Conservation (phyloP, 139 green algal species). For the Chlamydomonas schloesseri region DNA sequence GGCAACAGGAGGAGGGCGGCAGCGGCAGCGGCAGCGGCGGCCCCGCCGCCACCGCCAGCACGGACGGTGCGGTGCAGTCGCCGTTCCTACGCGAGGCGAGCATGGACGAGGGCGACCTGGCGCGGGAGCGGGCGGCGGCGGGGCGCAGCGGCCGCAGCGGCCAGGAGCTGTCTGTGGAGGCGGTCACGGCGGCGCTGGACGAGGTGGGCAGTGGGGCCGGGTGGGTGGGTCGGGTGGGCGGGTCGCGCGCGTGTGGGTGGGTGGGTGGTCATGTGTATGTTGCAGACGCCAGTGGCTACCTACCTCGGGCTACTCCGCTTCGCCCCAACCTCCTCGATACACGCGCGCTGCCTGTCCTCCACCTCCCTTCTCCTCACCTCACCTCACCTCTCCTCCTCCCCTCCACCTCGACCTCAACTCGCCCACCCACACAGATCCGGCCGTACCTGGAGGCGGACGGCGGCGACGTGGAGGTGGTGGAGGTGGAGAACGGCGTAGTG, state of each 20-base stretch:
- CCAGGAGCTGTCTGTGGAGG: constrained; percentile 58
- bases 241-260: too few species aligned
- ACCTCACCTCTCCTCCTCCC: background rate
- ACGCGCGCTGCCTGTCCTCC: too few species aligned
- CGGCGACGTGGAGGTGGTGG: constrained; percentile 92
- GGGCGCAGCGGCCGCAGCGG: background rate
- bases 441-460: constrained; percentile 96
- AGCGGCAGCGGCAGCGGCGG: background rate
- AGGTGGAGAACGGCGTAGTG: constrained; percentile 82
- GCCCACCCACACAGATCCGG: constrained; percentile 62
- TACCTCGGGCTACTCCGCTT: too few species aligned
- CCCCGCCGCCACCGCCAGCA: background rate
- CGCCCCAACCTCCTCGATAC: too few species aligned
- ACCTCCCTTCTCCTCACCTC: too few species aligned
- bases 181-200: constrained; percentile 79
- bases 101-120: background rate
- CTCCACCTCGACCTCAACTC: background rate
- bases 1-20: background rate
- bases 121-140: background rate
- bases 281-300: too few species aligned
- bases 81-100: constrained; percentile 69
- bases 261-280: background rate
- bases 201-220: constrained; percentile 63
- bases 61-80: constrained; percentile 64
- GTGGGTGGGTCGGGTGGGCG: too few species aligned